Evolutionary conservation across 2,329 filamentous ascomycete genomes (phyloP).

Genomic region (Hortaea sp.): DNA sequence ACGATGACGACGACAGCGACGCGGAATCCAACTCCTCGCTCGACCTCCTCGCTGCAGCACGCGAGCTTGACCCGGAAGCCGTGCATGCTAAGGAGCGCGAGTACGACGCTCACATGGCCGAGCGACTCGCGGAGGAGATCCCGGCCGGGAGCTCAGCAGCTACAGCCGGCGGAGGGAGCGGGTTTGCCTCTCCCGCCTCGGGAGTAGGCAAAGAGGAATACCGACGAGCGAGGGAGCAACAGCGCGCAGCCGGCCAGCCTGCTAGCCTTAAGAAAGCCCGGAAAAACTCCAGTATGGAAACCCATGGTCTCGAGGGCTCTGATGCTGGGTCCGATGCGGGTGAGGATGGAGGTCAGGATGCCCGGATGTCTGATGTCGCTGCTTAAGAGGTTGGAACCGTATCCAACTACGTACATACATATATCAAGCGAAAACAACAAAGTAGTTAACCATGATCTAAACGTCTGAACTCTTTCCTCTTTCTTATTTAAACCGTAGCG

Average conservation of each 20-base stretch:
- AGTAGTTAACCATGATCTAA: too few species aligned
- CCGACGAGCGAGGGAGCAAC: conserved; percentile 3
- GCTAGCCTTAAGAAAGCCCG: not conserved
- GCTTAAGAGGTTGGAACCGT: too few species aligned
- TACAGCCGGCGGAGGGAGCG: conserved; percentile 39
- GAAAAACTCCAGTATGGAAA: not conserved
- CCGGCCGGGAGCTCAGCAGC: conserved; percentile 39
- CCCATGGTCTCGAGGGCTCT: too few species aligned
- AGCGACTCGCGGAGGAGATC: conserved; percentile 39
- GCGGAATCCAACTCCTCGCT: conserved; percentile 29
- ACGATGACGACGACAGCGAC: conserved; percentile 17
- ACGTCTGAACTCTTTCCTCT: too few species aligned
- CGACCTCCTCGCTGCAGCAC: conserved; percentile 37
- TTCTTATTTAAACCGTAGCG: too few species aligned
- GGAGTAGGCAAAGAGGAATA: conserved; percentile 4
- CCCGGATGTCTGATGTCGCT: too few species aligned
- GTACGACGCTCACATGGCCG: conserved; percentile 38
- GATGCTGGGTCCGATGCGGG: too few species aligned
- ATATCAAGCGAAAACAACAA: too few species aligned
- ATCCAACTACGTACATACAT: too few species aligned
- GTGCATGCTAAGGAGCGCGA: conserved; percentile 34
- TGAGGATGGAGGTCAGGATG: too few species aligned
- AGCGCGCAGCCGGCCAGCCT: not conserved
- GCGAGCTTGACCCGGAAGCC: conserved; percentile 32
- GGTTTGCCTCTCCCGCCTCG: conserved; percentile 32